Conservation (phyloP, 768 basidiomycete genomes). For the Serendipita sp. region DNA sequence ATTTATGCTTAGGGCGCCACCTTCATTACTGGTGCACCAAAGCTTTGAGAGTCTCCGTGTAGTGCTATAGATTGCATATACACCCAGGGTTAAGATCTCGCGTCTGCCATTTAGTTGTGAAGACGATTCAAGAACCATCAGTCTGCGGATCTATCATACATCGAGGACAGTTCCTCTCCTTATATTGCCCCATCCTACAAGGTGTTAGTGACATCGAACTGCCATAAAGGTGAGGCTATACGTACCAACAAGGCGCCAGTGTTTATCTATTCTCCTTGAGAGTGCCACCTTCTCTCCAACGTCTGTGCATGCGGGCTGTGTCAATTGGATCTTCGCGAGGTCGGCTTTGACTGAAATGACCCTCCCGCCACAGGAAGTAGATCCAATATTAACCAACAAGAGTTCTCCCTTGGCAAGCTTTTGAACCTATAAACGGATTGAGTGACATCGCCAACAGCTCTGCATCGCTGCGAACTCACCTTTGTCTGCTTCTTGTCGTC, state of each 20-base stretch:
- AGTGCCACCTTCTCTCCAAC: constrained; percentile 95
- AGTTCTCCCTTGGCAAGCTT: constrained; percentile 86
- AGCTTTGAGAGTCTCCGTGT: constrained; percentile 6
- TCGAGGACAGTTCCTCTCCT: constrained; percentile 72
- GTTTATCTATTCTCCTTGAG: constrained; percentile 89
- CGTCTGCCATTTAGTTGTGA: no score
- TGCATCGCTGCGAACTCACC: constrained; percentile 12
- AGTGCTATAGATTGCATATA: no score
- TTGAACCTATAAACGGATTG: constrained; percentile 31
- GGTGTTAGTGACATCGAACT: no score
- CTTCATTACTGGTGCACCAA: constrained; percentile 10
- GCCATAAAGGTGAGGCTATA: constrained; percentile 11
- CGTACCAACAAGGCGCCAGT: constrained; percentile 91
- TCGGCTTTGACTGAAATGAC: constrained; percentile 90
- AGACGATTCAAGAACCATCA: no score
- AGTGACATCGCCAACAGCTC: not conserved
- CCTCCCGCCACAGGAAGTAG: constrained; percentile 90
- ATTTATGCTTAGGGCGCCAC: constrained; percentile 1
- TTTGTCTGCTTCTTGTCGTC: constrained; percentile 99
- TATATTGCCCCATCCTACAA: constrained; percentile 54
- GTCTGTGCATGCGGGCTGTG: constrained; percentile 89
- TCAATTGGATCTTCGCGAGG: constrained; percentile 84
- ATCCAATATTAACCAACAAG: constrained; percentile 92
- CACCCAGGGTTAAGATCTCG: no score
- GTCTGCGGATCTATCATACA: constrained; percentile 1